phyloP scores from a whole-genome alignment of 2,329 filamentous ascomycete species.

The Aspergillus terreus region DNA sequence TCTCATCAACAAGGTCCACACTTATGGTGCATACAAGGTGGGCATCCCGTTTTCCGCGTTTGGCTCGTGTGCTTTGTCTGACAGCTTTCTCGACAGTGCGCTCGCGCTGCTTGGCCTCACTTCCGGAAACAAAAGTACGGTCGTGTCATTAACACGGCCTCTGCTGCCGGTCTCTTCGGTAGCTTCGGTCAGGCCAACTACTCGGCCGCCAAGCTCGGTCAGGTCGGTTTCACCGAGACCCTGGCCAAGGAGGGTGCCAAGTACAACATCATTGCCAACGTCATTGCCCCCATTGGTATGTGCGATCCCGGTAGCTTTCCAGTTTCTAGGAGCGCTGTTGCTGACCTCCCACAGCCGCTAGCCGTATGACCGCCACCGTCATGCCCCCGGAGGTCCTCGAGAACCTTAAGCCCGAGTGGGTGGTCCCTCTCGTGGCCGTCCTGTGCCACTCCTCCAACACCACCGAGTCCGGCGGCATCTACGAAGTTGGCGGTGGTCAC shows the following conservation, averaged over 20 bases:
- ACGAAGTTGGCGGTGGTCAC: constrained; percentile 89
- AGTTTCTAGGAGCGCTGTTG: not conserved
- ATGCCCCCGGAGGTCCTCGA: constrained; percentile 92
- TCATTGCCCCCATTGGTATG: constrained; percentile 77
- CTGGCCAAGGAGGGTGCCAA: constrained; percentile 95
- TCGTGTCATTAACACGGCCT: constrained; percentile 92
- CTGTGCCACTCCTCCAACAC: constrained; percentile 83
- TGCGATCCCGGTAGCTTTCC: not conserved
- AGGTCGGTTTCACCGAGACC: constrained; percentile 97
- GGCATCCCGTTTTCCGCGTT: not conserved
- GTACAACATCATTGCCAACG: constrained; percentile 96
- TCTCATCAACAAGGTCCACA: constrained; percentile 85
- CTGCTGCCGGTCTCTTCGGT: constrained; percentile 92
- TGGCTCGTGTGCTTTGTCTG: not conserved
- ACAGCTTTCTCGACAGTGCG: constrained; percentile 50
- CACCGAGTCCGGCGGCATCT: constrained; percentile 80
- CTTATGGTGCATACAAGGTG: constrained; percentile 86
- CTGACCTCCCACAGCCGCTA: constrained; percentile 60
- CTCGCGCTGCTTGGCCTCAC: constrained; percentile 90
- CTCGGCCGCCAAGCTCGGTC: constrained; percentile 89
- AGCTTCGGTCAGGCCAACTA: constrained; percentile 97
- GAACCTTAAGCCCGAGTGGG: constrained; percentile 86
- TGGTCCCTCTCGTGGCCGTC: constrained; percentile 86
- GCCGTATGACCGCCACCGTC: constrained; percentile 90
- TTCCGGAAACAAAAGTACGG: constrained; percentile 99